These are phyloP conservation scores for Alloteropsis angusta DNA, from an alignment of 202 grass and related monocot genomes.

Conservation along the genomic window DNA sequence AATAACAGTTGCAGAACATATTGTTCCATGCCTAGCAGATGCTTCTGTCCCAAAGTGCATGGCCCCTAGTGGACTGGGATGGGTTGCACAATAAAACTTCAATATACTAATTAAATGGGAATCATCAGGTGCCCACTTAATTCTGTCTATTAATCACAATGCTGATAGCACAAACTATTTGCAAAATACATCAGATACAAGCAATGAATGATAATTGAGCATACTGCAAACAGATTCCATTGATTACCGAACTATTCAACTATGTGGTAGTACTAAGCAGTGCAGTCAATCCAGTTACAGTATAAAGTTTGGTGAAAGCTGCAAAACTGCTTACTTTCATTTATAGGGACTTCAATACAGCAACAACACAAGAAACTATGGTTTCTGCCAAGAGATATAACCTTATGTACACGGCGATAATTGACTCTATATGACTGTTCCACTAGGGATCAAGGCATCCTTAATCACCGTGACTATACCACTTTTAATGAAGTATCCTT, in stretches of 20 bases:
- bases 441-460: slow-evolving; percentile 77
- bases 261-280: not conserved
- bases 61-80: not conserved
- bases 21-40: not conserved
- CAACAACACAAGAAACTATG: not conserved
- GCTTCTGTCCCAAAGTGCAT: not conserved
- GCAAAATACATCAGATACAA: not conserved
- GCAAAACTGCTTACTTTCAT: not conserved
- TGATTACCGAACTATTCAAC: not conserved
- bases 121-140: not conserved
- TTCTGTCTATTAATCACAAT: not conserved
- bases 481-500: slow-evolving; percentile 96
- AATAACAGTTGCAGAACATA: not conserved
- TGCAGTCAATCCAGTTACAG: not conserved
- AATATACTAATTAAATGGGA: not conserved
- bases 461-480: slow-evolving; percentile 90
- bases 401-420: slow-evolving; percentile 33
- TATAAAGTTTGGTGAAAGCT: not conserved
- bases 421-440: slow-evolving; percentile 57
- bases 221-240: not conserved
- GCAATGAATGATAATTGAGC: not conserved
- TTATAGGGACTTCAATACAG: not conserved
- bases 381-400: not conserved
- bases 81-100: not conserved
- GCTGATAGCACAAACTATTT: not conserved